These are phyloP conservation scores for Tetradesmus obliquus DNA, from an alignment of 139 green algal genomes.

Conservation along the genomic window DNA sequence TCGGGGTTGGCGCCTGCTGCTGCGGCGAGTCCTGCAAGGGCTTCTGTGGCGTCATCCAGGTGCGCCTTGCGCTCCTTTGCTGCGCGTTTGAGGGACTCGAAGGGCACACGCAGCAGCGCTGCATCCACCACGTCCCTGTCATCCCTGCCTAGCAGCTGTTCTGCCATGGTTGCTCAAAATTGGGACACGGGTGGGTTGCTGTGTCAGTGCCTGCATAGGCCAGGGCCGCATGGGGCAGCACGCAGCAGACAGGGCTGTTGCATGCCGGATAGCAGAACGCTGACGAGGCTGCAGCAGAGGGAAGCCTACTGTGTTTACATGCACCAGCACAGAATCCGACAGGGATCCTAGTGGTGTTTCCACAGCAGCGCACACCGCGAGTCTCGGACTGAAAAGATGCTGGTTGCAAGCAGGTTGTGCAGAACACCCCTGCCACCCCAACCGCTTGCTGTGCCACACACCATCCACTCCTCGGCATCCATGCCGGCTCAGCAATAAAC, in stretches of 20 bases:
- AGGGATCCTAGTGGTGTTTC: no score
- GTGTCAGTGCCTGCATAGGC: neutral
- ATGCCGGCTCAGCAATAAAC: no score
- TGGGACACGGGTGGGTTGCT: neutral
- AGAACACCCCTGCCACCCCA: no score
- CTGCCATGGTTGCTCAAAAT: neutral
- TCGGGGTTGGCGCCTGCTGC: neutral
- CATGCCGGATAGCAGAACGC: neutral
- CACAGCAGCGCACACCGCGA: no score
- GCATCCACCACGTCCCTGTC: constrained; percentile 37
- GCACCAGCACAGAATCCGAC: no score
- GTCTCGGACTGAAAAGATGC: no score
- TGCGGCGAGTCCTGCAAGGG: constrained; percentile 28
- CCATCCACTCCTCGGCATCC: no score
- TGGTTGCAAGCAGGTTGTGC: no score
- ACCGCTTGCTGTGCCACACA: no score
- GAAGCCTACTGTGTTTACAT: neutral
- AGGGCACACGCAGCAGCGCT: constrained; percentile 69
- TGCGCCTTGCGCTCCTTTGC: constrained; percentile 83
- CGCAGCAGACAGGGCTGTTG: neutral
- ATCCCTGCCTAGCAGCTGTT: neutral
- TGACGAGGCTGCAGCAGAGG: neutral
- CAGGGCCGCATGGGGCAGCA: neutral
- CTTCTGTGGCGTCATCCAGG: constrained; percentile 68
- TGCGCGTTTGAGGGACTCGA: constrained; percentile 80